Conservation (phyloP, 1,139 yeast species). For the Candida freyschussii region DNA sequence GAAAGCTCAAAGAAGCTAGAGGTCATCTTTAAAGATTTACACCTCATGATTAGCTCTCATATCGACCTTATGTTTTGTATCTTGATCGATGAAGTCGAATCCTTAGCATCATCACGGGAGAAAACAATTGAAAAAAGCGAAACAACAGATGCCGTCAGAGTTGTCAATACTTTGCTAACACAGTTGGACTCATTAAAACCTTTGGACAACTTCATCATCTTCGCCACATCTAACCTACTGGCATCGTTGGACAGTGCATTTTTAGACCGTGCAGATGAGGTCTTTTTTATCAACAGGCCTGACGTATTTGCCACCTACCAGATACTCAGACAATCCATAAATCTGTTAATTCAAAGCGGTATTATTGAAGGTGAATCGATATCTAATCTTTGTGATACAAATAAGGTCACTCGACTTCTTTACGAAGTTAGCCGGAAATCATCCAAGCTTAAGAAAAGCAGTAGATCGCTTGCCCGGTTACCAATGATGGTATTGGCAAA, state of each 20-base stretch:
- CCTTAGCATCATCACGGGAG: slow-evolving; percentile 35
- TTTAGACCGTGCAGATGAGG: slow-evolving; percentile 33
- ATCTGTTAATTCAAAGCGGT: slow-evolving; percentile 18
- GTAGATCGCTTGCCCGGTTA: slow-evolving; percentile 6
- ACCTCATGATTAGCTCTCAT: slow-evolving; percentile 18
- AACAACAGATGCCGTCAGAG: slow-evolving; percentile 35
- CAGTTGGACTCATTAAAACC: slow-evolving; percentile 32
- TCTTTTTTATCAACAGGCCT: slow-evolving; percentile 30
- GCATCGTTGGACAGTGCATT: slow-evolving; percentile 33
- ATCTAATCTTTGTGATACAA: not conserved
- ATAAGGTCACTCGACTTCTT: not conserved
- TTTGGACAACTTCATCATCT: slow-evolving; percentile 29
- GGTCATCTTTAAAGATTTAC: slow-evolving; percentile 30
- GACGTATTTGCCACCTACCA: slow-evolving; percentile 19
- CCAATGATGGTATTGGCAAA: slow-evolving; percentile 7
- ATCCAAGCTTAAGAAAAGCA: slow-evolving; percentile 7
- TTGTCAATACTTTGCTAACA: slow-evolving; percentile 36
- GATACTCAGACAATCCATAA: slow-evolving; percentile 25
- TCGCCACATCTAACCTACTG: slow-evolving; percentile 35
- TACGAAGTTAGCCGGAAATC: slow-evolving; percentile 2
- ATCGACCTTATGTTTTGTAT: slow-evolving; percentile 26
- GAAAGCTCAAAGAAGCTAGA: slow-evolving; percentile 36
- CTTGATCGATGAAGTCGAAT: slow-evolving; percentile 37
- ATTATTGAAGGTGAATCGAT: slow-evolving; percentile 11
- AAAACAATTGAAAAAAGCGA: slow-evolving; percentile 31